Evolutionary conservation across 2,329 filamentous ascomycete genomes (phyloP).

Genomic region (Apiospora arundinis): DNA sequence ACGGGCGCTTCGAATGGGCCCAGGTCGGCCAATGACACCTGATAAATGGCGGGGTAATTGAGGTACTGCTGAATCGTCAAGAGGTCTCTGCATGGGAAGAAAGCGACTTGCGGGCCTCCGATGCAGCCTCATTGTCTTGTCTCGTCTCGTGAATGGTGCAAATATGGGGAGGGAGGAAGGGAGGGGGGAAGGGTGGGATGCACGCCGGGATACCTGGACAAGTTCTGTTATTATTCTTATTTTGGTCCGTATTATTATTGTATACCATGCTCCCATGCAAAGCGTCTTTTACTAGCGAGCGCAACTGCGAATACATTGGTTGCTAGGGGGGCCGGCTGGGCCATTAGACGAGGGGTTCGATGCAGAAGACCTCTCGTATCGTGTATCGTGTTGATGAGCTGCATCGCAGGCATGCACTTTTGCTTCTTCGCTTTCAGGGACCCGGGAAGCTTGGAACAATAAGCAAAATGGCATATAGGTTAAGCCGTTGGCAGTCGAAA

Average conservation of each 20-base stretch:
- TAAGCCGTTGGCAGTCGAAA: background rate
- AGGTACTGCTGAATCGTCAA: conserved; percentile 9
- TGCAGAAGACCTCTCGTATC: conserved; percentile 1
- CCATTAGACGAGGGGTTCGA: background rate
- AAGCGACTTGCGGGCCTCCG: background rate
- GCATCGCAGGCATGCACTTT: background rate
- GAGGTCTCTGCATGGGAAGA: background rate
- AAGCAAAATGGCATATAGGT: background rate
- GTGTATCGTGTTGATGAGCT: background rate
- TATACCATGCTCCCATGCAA: background rate
- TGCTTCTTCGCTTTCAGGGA: conserved; percentile 9
- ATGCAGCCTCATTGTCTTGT: conserved; percentile 5
- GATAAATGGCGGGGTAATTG: conserved; percentile 16
- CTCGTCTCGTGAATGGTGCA: background rate
- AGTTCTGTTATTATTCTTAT: background rate
- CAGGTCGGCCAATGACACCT: conserved; percentile 9
- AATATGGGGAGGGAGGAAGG: background rate
- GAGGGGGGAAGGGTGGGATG: background rate
- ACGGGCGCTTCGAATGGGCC: conserved; percentile 16
- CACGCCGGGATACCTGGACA: background rate
- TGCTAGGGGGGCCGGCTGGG: background rate
- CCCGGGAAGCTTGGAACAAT: background rate
- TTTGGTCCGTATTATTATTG: background rate
- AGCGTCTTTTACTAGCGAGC: background rate
- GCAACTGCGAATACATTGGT: background rate